These are phyloP conservation scores for Bryoerythrophyllum caledonicum DNA, from an alignment of 225 moss, liverwort and hornwort species.

Conservation along the genomic window DNA sequence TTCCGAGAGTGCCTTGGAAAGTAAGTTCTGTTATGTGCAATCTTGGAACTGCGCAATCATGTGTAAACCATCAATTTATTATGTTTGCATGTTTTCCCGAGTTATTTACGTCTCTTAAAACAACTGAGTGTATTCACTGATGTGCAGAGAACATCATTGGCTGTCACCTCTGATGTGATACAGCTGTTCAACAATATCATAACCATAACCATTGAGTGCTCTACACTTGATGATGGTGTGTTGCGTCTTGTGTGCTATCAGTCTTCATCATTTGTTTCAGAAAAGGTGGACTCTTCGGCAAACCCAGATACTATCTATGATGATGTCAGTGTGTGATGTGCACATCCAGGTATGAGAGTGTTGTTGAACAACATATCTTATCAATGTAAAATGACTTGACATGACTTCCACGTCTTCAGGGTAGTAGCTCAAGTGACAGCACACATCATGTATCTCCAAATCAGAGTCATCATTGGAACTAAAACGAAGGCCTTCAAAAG, in stretches of 20 bases:
- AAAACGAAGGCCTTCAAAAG: too few relatives aligned
- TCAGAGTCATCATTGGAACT: not conserved
- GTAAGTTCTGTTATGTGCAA: constrained; percentile 26
- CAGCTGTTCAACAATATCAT: not conserved
- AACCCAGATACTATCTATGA: too few relatives aligned
- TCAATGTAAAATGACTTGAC: not conserved
- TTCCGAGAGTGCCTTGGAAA: constrained; percentile 18
- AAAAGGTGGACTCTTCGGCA: not conserved
- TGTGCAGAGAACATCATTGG: not conserved
- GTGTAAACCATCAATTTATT: constrained; percentile 10
- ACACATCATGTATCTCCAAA: not conserved
- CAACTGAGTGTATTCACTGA: not conserved
- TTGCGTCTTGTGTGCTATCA: not conserved
- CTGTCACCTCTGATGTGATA: constrained; percentile 1
- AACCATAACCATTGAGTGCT: not conserved
- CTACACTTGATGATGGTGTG: not conserved
- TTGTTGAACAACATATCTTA: not conserved
- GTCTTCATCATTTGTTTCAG: not conserved
- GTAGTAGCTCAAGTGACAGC: not conserved
- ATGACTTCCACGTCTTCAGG: not conserved
- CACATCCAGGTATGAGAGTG: not conserved
- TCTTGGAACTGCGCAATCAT: constrained; percentile 22
- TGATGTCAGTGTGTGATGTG: not conserved
- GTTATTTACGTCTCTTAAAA: not conserved
- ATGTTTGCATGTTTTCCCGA: not conserved